phyloP scores from a whole-genome alignment of 169 alveolate species.

The Hepatocystis sp. region DNA sequence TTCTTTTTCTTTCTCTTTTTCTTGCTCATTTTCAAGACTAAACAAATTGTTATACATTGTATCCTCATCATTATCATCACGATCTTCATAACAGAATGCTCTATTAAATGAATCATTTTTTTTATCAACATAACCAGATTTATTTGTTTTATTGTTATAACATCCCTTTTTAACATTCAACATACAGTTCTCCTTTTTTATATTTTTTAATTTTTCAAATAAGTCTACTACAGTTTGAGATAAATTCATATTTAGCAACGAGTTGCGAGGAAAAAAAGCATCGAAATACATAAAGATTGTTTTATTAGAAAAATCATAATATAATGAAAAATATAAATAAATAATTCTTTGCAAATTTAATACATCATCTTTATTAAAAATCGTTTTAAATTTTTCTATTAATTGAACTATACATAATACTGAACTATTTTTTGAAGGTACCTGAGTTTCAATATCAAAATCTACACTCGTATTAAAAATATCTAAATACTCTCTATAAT shows the following conservation, averaged over 20 bases:
- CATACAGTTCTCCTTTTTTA: constrained; percentile 44
- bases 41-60: constrained; percentile 43
- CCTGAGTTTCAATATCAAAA: constrained; percentile 72
- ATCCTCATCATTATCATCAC: constrained; percentile 17
- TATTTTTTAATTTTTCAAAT: constrained; percentile 63
- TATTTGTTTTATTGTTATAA: not conserved
- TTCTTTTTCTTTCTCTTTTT: constrained; percentile 70
- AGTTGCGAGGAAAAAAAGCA: constrained; percentile 63
- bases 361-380: constrained; percentile 56
- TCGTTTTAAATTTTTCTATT: constrained; percentile 60
- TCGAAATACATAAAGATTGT: constrained; percentile 74
- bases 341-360: constrained; percentile 39
- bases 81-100: not conserved
- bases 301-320: constrained; percentile 72
- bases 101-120: not conserved
- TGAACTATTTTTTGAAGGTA: constrained; percentile 70
- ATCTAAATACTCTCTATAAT: constrained; percentile 67
- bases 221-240: constrained; percentile 54
- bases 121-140: not conserved
- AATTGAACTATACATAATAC: constrained; percentile 60
- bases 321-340: constrained; percentile 54
- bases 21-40: constrained; percentile 75
- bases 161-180: constrained; percentile 17
- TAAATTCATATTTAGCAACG: constrained; percentile 30
- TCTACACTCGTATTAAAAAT: constrained; percentile 74